phyloP scores from a whole-genome alignment of 768 basidiomycete species.

The Peribolospora baueri region DNA sequence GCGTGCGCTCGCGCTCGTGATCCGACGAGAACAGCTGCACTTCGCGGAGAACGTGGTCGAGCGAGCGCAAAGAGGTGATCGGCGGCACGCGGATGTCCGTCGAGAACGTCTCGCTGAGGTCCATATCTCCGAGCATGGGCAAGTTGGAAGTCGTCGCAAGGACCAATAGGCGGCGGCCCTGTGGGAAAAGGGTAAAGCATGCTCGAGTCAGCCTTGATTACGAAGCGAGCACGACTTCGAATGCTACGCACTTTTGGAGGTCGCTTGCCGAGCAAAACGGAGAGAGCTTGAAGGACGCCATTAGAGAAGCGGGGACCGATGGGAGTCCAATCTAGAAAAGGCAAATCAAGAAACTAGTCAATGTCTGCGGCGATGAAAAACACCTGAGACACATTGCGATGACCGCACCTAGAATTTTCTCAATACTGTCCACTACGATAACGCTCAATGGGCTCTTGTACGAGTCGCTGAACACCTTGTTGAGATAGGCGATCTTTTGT shows the following conservation, averaged over 20 bases:
- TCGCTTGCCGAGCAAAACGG: constrained; percentile 63
- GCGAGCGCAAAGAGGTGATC: constrained; percentile 39
- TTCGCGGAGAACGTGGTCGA: constrained; percentile 56
- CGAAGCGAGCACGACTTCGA: not conserved
- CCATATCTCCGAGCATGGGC: constrained; percentile 62
- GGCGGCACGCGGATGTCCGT: constrained; percentile 64
- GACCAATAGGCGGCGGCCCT: constrained; percentile 77
- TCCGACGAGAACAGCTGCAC: constrained; percentile 46
- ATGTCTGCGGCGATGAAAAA: not conserved
- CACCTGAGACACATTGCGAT: not conserved
- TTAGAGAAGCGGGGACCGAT: constrained; percentile 95
- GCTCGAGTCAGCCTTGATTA: not conserved
- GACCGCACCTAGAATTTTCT: constrained; percentile 59
- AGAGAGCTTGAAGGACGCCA: constrained; percentile 61
- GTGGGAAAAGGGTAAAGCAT: not conserved
- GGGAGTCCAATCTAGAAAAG: constrained; percentile 61
- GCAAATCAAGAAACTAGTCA: not conserved
- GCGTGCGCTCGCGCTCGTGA: constrained; percentile 32
- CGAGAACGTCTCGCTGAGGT: constrained; percentile 71
- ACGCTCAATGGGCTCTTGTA: constrained; percentile 95
- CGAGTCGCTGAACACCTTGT: constrained; percentile 77
- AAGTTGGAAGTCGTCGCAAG: constrained; percentile 79
- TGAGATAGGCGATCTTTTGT: constrained; percentile 74
- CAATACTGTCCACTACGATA: constrained; percentile 81
- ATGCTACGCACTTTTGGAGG: constrained; percentile 58